Base-by-base conservation (phyloP, 805 yeast species). In the Myxozyma melibiosi region DNA sequence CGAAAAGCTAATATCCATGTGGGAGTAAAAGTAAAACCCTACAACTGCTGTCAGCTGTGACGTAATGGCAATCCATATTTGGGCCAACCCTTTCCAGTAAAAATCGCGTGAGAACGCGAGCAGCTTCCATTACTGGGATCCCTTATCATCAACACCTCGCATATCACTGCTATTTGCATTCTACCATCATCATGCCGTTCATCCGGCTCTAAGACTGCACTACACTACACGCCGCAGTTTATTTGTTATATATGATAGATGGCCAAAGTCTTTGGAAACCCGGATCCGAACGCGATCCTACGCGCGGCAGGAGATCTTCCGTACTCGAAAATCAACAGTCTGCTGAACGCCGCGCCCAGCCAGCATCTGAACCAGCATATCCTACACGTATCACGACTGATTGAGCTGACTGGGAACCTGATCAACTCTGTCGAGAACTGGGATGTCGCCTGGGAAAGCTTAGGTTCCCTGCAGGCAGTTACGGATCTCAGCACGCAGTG, bases 271-370 rank as follows among this genome's bases (percentile, higher is more conserved):
- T 40, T 49, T 40, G 46, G 46, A 27, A 39, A 39, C 20, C 52
- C 16, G 14, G 37, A 49, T 25, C 46, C 40, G 13, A 31, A 39
- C 13, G 24, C 44, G 22, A 22, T 47, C 14, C 18, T 37, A 16
- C 34, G 20, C 8, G 80, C 80, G 41, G 79, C 81, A 27, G n/a
- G n/a, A n/a, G 77, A 84, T 1, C 75, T 80, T 24, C 88, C 94
- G 4, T 74, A 94, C n/a, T 78, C 85, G 2, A 83, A 94, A 5
- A 98, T 94, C 71, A 90, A 91, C 67, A 89, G 98, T 0, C 72
- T 94, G 69, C 94, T 99, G 98, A 97, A 98, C 14, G 92, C 94
- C 70, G 50, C 50, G 33, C 50, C 50, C 11, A 13, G 40, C n/a
- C 50, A 34, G 33, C 50, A 45, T 45, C 40, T 45, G 2, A 28